These are phyloP conservation scores for Artemisia tridentata DNA, from an alignment of 129 eudicot genomes.

Conservation along the genomic window DNA sequence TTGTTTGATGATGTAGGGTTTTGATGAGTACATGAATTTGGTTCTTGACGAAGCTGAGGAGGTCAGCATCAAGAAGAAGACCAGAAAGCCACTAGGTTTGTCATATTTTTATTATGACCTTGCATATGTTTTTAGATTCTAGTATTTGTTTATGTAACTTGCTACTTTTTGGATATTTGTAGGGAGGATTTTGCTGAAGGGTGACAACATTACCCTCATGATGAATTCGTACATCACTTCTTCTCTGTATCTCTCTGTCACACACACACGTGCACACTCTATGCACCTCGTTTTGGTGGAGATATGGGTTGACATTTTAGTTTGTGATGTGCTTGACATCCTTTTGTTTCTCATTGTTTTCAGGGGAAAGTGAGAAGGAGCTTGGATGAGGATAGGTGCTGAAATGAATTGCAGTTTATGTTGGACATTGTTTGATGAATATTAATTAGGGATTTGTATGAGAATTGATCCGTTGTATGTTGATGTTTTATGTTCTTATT, in stretches of 20 bases:
- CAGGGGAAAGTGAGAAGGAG: constrained; percentile 37
- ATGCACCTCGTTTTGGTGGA: background rate
- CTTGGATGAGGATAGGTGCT: background rate
- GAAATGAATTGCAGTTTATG: background rate
- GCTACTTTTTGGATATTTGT: background rate
- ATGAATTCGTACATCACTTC: constrained; percentile 54
- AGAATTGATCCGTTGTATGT: background rate
- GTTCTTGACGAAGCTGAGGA: constrained; percentile 87
- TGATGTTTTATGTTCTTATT: background rate
- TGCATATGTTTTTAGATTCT: background rate
- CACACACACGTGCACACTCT: background rate
- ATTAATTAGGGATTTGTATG: background rate
- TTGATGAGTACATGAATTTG: constrained; percentile 86
- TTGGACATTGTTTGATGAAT: background rate
- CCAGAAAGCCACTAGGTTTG: constrained; percentile 60
- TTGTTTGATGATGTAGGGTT: constrained; percentile 35
- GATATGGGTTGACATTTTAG: too few relatives aligned
- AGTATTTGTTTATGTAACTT: background rate
- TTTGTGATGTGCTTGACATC: background rate
- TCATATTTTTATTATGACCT: background rate
- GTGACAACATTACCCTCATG: constrained; percentile 77
- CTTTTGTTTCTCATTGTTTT: constrained; percentile 17
- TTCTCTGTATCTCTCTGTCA: background rate
- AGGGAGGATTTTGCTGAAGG: constrained; percentile 72
- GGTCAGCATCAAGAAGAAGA: constrained; percentile 66